Conservation (phyloP, 176 grass and related monocot species). For the Leersia perrieri region DNA sequence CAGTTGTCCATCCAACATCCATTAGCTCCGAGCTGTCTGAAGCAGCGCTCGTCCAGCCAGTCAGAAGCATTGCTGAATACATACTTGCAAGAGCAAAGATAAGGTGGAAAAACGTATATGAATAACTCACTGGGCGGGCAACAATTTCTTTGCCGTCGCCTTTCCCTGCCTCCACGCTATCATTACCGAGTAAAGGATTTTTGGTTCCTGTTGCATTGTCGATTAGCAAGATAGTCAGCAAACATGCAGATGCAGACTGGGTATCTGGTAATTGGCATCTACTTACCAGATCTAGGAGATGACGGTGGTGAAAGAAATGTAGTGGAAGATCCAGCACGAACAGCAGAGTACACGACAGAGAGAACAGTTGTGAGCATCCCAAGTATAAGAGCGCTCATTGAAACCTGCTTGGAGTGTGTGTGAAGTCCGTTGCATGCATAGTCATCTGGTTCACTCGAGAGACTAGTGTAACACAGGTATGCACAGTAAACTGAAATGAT, state of each 20-base stretch:
- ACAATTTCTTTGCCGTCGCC: slow-evolving; percentile 43
- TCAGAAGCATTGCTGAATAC: slow-evolving; percentile 96
- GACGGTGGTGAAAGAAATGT: slow-evolving; percentile 86
- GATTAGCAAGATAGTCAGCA: background rate
- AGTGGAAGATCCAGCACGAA: slow-evolving; percentile 87
- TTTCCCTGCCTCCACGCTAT: slow-evolving; percentile 54
- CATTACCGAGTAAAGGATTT: slow-evolving; percentile 52
- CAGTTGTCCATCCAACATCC: slow-evolving; percentile 93
- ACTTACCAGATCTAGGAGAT: slow-evolving; percentile 77
- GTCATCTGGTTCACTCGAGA: slow-evolving; percentile 80
- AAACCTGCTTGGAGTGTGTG: slow-evolving; percentile 84
- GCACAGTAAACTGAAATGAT: slow-evolving; percentile 83
- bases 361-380: slow-evolving; percentile 96
- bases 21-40: slow-evolving; percentile 84
- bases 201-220: slow-evolving; percentile 46
- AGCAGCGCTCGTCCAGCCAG: slow-evolving; percentile 76
- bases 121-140: slow-evolving; percentile 63
- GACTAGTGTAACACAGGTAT: slow-evolving; percentile 82
- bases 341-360: slow-evolving; percentile 92
- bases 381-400: slow-evolving; percentile 67
- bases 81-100: slow-evolving; percentile 95
- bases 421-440: slow-evolving; percentile 89
- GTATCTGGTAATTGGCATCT: background rate
- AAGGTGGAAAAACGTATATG: slow-evolving; percentile 96
- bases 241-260: background rate